Percentiles rank a stretch among this genome's conserved stretches.
These are phyloP conservation scores for Suhomyces coccinellae DNA, from an alignment of 1,139 yeast species.

Conservation along the genomic window DNA sequence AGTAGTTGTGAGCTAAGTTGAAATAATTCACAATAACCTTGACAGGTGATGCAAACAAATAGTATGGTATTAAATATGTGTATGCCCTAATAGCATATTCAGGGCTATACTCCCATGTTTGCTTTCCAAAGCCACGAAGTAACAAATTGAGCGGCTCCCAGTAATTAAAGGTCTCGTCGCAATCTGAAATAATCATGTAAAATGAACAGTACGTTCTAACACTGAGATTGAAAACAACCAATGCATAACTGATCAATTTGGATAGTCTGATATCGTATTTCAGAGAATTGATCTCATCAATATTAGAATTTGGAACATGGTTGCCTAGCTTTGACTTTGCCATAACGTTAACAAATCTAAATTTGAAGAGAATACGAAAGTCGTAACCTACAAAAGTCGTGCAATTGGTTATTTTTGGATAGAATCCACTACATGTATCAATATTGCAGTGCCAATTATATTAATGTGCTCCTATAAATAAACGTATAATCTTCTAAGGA, in stretches of 20 bases:
- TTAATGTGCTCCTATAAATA: no score
- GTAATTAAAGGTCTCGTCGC: constrained; percentile 78
- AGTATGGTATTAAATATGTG: constrained; percentile 64
- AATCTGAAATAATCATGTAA: constrained; percentile 73
- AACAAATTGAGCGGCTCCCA: constrained; percentile 90
- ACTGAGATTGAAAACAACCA: constrained; percentile 28
- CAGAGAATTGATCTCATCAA: not conserved
- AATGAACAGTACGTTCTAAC: constrained; percentile 50
- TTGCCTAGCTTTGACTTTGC: not conserved
- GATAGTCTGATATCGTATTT: not conserved
- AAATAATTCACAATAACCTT: constrained; percentile 16
- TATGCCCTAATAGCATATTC: constrained; percentile 86
- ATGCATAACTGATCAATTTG: not conserved
- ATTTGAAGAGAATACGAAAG: not conserved
- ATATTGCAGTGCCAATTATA: no score
- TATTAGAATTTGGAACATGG: not conserved
- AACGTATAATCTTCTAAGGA: not conserved
- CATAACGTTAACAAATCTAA: not conserved
- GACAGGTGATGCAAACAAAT: constrained; percentile 41
- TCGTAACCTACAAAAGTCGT: not conserved
- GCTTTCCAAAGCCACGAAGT: constrained; percentile 81
- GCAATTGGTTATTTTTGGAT: no score
- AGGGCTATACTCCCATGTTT: constrained; percentile 97
- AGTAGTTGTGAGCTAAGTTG: constrained; percentile 20
- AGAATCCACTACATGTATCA: no score